These are phyloP conservation scores for Jacaranda copaia DNA, from an alignment of 257 asterid genomes.

Conservation along the genomic window DNA sequence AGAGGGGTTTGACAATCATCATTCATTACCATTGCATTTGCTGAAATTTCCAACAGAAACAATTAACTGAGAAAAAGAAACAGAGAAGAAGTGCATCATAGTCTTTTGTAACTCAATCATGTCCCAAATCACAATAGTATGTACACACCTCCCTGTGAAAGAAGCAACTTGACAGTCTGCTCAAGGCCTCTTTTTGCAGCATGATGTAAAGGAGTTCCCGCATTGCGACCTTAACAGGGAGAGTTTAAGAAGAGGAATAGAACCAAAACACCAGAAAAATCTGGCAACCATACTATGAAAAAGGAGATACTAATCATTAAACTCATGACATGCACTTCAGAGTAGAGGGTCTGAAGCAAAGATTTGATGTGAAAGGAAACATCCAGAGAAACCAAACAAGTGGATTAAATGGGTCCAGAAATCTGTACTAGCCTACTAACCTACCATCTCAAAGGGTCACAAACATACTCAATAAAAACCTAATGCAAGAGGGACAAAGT, in stretches of 20 bases:
- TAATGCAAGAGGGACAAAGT: background rate
- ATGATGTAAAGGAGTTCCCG: conserved; percentile 96
- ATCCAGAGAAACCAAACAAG: conserved; percentile 4
- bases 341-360: background rate
- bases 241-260: conserved; percentile 22
- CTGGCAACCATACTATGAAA: background rate
- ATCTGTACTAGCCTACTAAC: background rate
- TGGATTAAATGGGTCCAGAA: background rate
- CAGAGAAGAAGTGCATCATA: background rate
- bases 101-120: conserved; percentile 30
- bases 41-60: conserved; percentile 50
- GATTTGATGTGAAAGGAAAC: background rate
- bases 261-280: background rate
- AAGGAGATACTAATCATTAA: background rate
- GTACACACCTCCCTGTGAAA: conserved; percentile 81
- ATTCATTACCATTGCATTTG: conserved; percentile 85
- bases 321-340: background rate
- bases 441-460: conserved; percentile 13
- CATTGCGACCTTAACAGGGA: conserved; percentile 71
- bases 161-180: conserved; percentile 87
- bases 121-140: conserved; percentile 7
- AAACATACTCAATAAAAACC: conserved; percentile 3
- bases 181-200: conserved; percentile 98
- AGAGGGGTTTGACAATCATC: conserved; percentile 95
- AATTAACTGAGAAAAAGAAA: conserved; percentile 25